Percentiles rank a stretch among this genome's conserved stretches.
Conservation (phyloP, 192 early-diverging fungal species). For the Coemansia sp. region DNA sequence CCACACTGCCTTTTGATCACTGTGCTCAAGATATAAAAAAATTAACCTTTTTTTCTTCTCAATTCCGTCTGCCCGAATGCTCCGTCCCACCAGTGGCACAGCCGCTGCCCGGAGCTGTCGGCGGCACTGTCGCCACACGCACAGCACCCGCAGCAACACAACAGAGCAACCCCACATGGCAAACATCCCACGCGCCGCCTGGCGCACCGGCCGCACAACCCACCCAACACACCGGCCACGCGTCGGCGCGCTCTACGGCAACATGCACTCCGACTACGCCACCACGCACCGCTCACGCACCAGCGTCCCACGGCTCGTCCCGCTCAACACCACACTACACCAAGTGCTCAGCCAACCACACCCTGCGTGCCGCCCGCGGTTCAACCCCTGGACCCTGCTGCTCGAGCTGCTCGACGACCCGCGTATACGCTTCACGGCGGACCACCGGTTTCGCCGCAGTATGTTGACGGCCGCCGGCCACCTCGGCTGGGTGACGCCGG, state of each 20-base stretch:
- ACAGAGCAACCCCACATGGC: conserved; percentile 2
- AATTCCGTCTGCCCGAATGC: too few species aligned
- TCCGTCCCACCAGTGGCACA: too few species aligned
- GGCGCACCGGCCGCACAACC: conserved; percentile 16
- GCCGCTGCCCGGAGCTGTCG: too few species aligned
- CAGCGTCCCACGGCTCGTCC: conserved; percentile 18
- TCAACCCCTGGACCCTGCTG: conserved; percentile 47
- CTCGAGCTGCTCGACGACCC: conserved; percentile 40
- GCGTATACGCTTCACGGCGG: not conserved
- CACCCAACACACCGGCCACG: not conserved
- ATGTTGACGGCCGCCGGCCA: conserved; percentile 20
- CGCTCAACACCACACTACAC: conserved; percentile 20
- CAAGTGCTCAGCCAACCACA: conserved; percentile 7
- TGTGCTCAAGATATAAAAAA: too few species aligned
- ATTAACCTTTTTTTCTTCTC: too few species aligned
- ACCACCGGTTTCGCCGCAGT: too few species aligned
- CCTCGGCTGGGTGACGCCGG: conserved; percentile 26
- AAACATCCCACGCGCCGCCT: conserved; percentile 13
- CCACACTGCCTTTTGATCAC: too few species aligned
- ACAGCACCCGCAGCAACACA: conserved; percentile 4
- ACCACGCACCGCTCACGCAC: not conserved
- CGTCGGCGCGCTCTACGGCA: conserved; percentile 15
- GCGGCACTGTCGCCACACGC: not conserved
- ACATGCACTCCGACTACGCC: conserved; percentile 12
- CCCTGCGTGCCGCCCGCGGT: conserved; percentile 3